Percentiles rank a stretch among this genome's conserved stretches.
phyloP scores from a whole-genome alignment of 768 basidiomycete species.

The Mrakia frigida region DNA sequence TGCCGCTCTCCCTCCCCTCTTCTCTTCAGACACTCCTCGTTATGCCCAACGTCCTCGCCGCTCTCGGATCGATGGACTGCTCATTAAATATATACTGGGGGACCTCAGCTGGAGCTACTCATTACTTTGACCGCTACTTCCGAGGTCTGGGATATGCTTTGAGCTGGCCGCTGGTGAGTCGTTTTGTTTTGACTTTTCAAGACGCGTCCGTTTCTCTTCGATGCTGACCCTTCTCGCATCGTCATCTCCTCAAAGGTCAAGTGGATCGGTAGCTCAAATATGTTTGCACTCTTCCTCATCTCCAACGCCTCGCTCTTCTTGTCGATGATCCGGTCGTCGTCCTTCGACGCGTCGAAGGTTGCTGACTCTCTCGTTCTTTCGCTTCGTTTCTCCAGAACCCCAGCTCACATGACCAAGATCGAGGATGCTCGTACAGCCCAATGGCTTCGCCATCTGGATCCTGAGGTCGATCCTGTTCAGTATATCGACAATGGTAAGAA shows the following conservation, averaged over 20 bases:
- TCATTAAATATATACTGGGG: slow-evolving; percentile 44
- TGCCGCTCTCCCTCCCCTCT: neutral
- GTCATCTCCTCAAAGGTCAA: neutral
- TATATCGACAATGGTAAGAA: slow-evolving; percentile 36
- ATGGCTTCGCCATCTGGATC: slow-evolving; percentile 44
- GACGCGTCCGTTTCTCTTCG: neutral
- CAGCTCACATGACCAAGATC: slow-evolving; percentile 43
- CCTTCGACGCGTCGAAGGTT: neutral
- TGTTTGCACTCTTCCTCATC: slow-evolving; percentile 27
- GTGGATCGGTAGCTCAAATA: slow-evolving; percentile 44
- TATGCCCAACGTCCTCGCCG: slow-evolving; percentile 44
- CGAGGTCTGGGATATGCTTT: slow-evolving; percentile 46
- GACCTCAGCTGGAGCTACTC: slow-evolving; percentile 41
- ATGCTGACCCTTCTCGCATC: neutral
- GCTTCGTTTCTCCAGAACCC: slow-evolving; percentile 28
- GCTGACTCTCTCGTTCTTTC: neutral
- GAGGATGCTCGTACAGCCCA: slow-evolving; percentile 46
- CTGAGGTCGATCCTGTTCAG: slow-evolving; percentile 42
- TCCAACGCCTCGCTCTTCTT: neutral
- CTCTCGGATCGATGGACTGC: slow-evolving; percentile 43
- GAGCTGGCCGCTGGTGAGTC: slow-evolving; percentile 45
- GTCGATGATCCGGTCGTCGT: too few relatives aligned
- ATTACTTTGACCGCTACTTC: slow-evolving; percentile 44
- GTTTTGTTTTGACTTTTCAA: neutral
- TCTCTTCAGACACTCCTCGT: slow-evolving; percentile 43